Conservation (phyloP, 2,329 filamentous ascomycete genomes). For the Sporothrix euskadiensis region DNA sequence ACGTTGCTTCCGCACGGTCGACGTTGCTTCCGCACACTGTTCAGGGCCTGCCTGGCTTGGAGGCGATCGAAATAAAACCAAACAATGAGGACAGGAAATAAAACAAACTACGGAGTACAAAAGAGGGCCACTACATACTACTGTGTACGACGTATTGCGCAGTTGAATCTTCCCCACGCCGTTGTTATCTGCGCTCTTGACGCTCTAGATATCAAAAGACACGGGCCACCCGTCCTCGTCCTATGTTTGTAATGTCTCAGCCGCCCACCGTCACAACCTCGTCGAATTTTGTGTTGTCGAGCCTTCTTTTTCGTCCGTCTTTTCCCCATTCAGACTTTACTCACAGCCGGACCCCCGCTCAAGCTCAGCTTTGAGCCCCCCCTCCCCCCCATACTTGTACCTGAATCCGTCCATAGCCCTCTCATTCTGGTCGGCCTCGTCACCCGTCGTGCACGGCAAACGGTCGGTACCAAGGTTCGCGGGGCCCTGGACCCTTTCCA, state of each 20-base stretch:
- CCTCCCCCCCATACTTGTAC: background rate
- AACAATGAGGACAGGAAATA: background rate
- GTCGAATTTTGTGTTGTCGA: background rate
- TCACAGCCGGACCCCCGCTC: background rate
- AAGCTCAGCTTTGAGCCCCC: background rate
- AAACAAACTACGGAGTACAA: background rate
- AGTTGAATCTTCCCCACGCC: background rate
- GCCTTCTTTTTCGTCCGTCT: background rate
- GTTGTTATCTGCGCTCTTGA: background rate
- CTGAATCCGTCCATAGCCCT: background rate
- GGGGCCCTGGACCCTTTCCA: background rate
- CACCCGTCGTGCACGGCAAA: conserved; percentile 14
- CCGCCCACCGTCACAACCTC: background rate
- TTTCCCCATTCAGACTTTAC: background rate
- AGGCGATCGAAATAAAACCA: background rate
- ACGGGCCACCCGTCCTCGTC: conserved; percentile 11
- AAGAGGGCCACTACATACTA: background rate
- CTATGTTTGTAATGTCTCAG: conserved; percentile 13
- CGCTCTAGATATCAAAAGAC: background rate
- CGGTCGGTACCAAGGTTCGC: conserved; percentile 4
- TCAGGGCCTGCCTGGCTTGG: background rate
- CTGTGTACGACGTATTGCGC: background rate
- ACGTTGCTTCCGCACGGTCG: conserved; percentile 10
- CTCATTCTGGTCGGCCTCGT: background rate
- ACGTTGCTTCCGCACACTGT: conserved; percentile 10